Base-by-base conservation (phyloP, 306 rosid genomes). In the Dalbergia cultrata region DNA sequence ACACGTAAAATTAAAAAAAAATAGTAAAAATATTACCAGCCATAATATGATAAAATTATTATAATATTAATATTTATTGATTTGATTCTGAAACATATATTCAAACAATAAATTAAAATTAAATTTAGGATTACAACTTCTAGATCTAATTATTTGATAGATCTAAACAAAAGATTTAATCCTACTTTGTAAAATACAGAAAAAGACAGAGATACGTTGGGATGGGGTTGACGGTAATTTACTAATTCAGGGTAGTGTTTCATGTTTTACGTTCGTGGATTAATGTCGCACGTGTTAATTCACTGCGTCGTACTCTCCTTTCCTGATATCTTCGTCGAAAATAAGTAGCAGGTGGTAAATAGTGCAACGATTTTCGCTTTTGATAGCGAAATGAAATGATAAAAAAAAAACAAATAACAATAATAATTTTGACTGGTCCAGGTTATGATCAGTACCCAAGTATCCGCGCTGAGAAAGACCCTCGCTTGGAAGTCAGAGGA, bases 261-360 rank as follows among this genome's bases (percentile, higher is more conserved):
- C 7, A 0, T 0, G 5, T 37, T 57, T 56, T 56, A 57, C 70
- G 56, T 21, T 34, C 4, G 17, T 14, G 59, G 43, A 82, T 41
- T 77, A 37, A 5, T 37, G 14, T 22, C 11, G 2, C 86, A 82
- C 82, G 75, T 77, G 80, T 5, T 45, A 9, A 62, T 34, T 47
- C 34, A 54, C 60, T 5, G 11, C 9, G 58, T 16, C 7, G 19
- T 44, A n/a, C 1, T 53, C 59, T 5, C n/a, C 9, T 64, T 83
- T 83, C 86, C 47, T 21, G 52, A 21, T 65, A 58, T 64, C 19
- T 83, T 83, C 86, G 11, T 1, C 31, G 74, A 79, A 84, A 64
- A 61, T 22, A 56, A 43, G 22, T 9, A 3, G 65, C 17, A 66
- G 14, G 22, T 22, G 21, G 16, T 10, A 3, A 2, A 65, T 4